Evolutionary conservation across 129 eudicot species (phyloP).

Genomic region (Pseudognaphalium luteoalbum): DNA sequence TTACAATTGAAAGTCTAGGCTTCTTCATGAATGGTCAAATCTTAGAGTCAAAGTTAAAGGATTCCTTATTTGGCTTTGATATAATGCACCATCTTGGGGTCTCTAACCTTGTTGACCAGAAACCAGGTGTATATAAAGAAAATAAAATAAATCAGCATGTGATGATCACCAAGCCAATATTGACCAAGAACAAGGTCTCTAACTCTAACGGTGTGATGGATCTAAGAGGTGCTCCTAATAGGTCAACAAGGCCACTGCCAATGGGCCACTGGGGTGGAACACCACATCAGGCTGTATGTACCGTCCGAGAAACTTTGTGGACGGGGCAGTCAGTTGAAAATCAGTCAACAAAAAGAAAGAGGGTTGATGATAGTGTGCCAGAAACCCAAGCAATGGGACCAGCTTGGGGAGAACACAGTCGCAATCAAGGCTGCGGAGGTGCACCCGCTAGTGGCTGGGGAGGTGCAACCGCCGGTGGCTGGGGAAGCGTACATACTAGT

Average conservation of each 20-base stretch:
- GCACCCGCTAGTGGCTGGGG: conserved; percentile 28
- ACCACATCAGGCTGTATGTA: conserved; percentile 12
- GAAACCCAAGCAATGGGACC: not conserved
- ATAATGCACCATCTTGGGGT: not conserved
- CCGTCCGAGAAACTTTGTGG: conserved; percentile 1
- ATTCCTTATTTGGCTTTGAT: conserved; percentile 52
- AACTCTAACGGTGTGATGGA: conserved; percentile 15
- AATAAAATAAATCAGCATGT: conserved; percentile 4
- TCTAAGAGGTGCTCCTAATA: conserved; percentile 13
- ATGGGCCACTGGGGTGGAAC: conserved; percentile 22
- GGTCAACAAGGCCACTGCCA: conserved; percentile 14
- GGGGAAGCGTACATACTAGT: conserved; percentile 13
- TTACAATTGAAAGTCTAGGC: conserved; percentile 37
- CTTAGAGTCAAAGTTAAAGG: conserved; percentile 41
- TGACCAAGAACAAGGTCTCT: conserved; percentile 2
- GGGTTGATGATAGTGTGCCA: conserved; percentile 29
- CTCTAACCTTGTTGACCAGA: not conserved
- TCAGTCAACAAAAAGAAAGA: conserved; percentile 25
- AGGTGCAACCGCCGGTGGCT: conserved; percentile 23
- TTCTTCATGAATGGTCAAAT: conserved; percentile 53
- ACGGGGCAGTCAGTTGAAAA: not conserved
- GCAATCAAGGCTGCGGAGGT: conserved; percentile 20
- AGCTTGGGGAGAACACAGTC: conserved; percentile 23
- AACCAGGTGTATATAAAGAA: not conserved
- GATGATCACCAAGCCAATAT: conserved; percentile 11